Evolutionary conservation across 2,329 filamentous ascomycete genomes (phyloP).

Genomic region (Fusarium coicis): DNA sequence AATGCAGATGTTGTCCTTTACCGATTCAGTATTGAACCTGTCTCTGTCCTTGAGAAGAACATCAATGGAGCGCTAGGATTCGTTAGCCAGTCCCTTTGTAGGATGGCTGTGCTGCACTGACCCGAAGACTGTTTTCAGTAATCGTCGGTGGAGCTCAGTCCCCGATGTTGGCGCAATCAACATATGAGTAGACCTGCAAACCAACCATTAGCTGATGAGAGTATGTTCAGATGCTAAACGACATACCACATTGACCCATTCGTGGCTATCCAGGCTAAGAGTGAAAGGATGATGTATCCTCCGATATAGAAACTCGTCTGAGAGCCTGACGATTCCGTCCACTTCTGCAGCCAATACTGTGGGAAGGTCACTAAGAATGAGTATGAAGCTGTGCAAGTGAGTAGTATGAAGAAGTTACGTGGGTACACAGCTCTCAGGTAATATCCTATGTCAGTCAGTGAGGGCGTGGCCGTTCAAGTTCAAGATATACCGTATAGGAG

Average conservation of each 20-base stretch:
- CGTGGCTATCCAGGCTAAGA: neutral
- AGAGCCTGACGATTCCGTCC: neutral
- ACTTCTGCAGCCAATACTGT: neutral
- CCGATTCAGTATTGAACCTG: neutral
- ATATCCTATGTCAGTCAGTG: neutral
- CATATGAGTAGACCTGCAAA: neutral
- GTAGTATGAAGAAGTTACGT: neutral
- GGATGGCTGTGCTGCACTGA: rapidly evolving
- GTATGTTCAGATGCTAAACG: rapidly evolving
- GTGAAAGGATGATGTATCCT: neutral
- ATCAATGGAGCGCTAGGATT: neutral
- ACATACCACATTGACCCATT: neutral
- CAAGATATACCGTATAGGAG: neutral
- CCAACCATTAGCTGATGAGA: rapidly evolving
- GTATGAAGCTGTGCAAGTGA: neutral
- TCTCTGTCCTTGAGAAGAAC: neutral
- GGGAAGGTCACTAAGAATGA: neutral
- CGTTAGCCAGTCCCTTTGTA: neutral
- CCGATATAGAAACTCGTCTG: neutral
- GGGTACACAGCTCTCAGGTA: neutral
- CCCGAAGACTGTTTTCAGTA: neutral
- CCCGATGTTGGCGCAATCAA: neutral
- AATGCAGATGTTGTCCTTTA: rapidly evolving
- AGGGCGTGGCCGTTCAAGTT: no score
- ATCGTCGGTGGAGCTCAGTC: neutral